Conservation (phyloP, 345 rosid species). For the Citrus unshiu region DNA sequence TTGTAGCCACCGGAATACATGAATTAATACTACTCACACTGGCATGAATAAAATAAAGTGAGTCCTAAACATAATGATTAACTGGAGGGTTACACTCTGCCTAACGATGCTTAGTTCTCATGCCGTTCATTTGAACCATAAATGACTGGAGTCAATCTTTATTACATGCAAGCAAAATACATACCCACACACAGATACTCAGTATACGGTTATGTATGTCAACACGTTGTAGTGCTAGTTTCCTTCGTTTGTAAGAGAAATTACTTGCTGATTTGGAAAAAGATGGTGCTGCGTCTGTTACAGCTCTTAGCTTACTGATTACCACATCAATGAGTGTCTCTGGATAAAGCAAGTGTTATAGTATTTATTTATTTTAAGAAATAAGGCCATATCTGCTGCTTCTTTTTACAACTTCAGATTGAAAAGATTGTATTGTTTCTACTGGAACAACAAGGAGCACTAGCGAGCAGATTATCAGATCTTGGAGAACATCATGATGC, state of each 20-base stretch:
- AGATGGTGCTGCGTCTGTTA: not conserved
- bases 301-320: not conserved
- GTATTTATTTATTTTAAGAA: not conserved
- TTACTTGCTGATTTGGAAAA: not conserved
- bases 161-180: not conserved
- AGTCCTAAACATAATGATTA: not conserved
- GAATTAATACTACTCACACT: not conserved
- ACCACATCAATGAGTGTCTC: not conserved
- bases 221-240: not conserved
- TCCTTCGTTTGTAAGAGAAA: not conserved
- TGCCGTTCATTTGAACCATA: not conserved
- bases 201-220: not conserved
- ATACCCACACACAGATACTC: not conserved
- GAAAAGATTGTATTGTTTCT: constrained; percentile 59
- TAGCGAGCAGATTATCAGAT: constrained; percentile 40
- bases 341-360: not conserved
- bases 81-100: not conserved
- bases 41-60: not conserved
- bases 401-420: constrained; percentile 35
- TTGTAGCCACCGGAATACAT: not conserved
- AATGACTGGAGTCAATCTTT: not conserved
- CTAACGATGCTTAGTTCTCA: not conserved
- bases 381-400: not conserved
- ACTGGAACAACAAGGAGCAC: constrained; percentile 59
- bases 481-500: constrained; percentile 49